Conservation (phyloP, 1,284 basidiomycete species). For the Tylopilus sp. region DNA sequence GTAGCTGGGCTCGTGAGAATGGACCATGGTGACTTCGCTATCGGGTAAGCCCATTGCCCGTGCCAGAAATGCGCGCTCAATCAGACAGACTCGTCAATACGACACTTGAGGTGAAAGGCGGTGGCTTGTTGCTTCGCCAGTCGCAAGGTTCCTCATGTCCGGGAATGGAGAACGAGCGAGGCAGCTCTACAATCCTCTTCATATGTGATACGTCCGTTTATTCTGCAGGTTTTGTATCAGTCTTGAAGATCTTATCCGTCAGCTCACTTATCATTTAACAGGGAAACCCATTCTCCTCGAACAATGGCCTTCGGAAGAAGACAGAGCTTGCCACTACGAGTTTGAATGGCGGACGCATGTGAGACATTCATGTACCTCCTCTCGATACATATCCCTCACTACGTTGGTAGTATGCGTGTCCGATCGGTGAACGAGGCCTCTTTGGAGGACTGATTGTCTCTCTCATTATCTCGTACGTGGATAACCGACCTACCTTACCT, state of each 20-base stretch:
- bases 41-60: constrained; percentile 65
- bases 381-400: neutral
- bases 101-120: constrained; percentile 63
- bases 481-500: constrained; percentile 14
- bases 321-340: constrained; percentile 72
- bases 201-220: constrained; percentile 69
- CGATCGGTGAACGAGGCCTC: constrained; percentile 63
- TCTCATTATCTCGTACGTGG: constrained; percentile 62
- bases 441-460: constrained; percentile 64
- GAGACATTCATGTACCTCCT: constrained; percentile 28
- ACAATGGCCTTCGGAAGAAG: constrained; percentile 69
- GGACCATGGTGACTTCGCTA: constrained; percentile 74
- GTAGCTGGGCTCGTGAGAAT: constrained; percentile 73
- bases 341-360: constrained; percentile 82
- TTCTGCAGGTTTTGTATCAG: constrained; percentile 55
- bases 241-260: neutral
- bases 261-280: constrained; percentile 23
- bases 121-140: constrained; percentile 59
- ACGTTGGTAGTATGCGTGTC: constrained; percentile 67
- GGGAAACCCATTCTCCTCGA: constrained; percentile 68
- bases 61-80: neutral
- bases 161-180: constrained; percentile 58
- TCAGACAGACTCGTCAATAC: constrained; percentile 66
- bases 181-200: constrained; percentile 72
- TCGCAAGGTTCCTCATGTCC: constrained; percentile 71